Percentiles rank a stretch among this genome's conserved stretches.
Conservation (phyloP, 345 rosid genomes). For the Mallotus nudiflorus region DNA sequence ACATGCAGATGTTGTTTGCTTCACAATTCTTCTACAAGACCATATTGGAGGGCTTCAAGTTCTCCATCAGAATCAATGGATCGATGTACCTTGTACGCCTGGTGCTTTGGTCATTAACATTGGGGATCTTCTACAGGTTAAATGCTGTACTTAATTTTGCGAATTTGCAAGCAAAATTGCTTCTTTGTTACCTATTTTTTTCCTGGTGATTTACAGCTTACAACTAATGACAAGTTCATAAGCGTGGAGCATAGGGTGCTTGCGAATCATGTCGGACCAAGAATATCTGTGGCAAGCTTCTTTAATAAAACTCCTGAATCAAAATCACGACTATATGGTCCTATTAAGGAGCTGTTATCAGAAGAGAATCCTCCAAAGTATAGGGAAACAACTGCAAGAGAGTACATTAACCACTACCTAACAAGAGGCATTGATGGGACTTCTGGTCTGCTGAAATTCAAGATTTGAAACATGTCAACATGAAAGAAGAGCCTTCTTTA, state of each 20-base stretch:
- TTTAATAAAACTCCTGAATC: conserved; percentile 21
- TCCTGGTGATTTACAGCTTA: conserved; percentile 26
- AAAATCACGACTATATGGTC: conserved; percentile 28
- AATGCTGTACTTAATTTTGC: neutral
- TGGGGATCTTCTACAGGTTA: conserved; percentile 33
- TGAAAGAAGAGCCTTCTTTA: too few species aligned
- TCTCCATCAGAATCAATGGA: conserved; percentile 24
- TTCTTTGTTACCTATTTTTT: too few species aligned
- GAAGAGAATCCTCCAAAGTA: conserved; percentile 41
- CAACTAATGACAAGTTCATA: conserved; percentile 48
- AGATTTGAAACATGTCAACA: conserved; percentile 20
- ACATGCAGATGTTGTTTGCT: conserved; percentile 17
- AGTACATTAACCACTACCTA: conserved; percentile 16
- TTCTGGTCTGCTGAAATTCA: conserved; percentile 39
- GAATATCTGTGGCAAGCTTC: conserved; percentile 48
- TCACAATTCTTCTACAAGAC: conserved; percentile 25
- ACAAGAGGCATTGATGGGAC: conserved; percentile 42
- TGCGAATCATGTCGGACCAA: conserved; percentile 40
- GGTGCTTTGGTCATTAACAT: conserved; percentile 21
- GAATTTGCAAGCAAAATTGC: too few species aligned
- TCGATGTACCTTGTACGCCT: conserved; percentile 18
- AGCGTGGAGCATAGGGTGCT: conserved; percentile 50
- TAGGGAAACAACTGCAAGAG: conserved; percentile 29
- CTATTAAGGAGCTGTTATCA: conserved; percentile 43
- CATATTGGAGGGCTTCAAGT: conserved; percentile 28